A percentile compares a stretch with the other conserved stretches of the same genome.
Conservation (phyloP, 148 eudicot genomes). For the Camellia lanceoleosa region DNA sequence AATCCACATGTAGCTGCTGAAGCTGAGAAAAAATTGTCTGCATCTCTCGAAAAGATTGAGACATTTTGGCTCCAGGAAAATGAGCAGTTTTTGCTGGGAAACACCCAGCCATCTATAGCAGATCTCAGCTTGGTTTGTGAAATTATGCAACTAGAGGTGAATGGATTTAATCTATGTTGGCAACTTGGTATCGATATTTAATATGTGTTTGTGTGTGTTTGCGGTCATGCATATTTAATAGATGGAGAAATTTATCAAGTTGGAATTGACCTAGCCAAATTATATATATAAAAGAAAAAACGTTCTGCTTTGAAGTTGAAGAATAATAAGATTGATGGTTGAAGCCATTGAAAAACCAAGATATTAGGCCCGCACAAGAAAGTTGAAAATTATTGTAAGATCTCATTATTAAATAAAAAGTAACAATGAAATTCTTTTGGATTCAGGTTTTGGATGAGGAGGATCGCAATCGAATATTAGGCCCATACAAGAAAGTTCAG, state of each 20-base stretch:
- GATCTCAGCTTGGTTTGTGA: conserved; percentile 84
- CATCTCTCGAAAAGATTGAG: conserved; percentile 63
- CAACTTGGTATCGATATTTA: background rate
- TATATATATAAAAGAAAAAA: too few relatives aligned
- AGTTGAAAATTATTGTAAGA: too few relatives aligned
- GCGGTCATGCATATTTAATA: background rate
- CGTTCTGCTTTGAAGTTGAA: too few relatives aligned
- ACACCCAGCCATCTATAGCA: conserved; percentile 73
- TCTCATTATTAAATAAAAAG: background rate
- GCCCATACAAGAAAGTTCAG: conserved; percentile 57
- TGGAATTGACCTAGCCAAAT: too few relatives aligned
- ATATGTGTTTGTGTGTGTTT: background rate
- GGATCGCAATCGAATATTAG: conserved; percentile 47
- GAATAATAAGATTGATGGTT: too few relatives aligned
- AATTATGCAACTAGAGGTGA: conserved; percentile 92
- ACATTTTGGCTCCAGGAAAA: conserved; percentile 63
- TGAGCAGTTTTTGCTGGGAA: conserved; percentile 69
- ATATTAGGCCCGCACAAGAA: too few relatives aligned
- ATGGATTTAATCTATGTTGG: background rate
- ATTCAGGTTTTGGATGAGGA: conserved; percentile 50
- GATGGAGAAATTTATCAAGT: background rate
- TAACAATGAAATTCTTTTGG: background rate
- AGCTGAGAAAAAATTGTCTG: conserved; percentile 48
- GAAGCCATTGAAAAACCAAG: background rate
- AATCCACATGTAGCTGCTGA: conserved; percentile 54